Conservation (phyloP, 2,329 filamentous ascomycete genomes). For the Aspergillus tanneri region DNA sequence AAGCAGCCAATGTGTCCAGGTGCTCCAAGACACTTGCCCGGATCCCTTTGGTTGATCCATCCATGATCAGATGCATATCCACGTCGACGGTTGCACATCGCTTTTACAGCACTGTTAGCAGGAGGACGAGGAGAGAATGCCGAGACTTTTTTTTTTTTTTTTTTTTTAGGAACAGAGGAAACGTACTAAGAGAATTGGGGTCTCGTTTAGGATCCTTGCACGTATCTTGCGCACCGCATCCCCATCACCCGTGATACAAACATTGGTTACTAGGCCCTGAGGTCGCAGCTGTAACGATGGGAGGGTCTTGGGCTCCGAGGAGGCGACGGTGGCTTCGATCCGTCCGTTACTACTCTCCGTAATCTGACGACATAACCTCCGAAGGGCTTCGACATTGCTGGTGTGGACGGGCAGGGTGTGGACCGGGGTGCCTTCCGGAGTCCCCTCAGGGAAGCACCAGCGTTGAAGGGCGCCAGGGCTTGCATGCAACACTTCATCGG, state of each 20-base stretch:
- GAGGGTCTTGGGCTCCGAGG: conserved; percentile 71
- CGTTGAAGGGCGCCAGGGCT: conserved; percentile 81
- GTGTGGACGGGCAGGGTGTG: conserved; percentile 90
- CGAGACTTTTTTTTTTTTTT: no score
- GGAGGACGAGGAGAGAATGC: conserved; percentile 19
- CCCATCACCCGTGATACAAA: conserved; percentile 83
- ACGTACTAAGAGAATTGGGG: conserved; percentile 85
- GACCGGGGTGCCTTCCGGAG: conserved; percentile 77
- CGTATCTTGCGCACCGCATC: conserved; percentile 87
- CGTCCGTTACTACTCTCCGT: conserved; percentile 67
- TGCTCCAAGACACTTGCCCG: conserved; percentile 76
- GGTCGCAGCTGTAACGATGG: conserved; percentile 48
- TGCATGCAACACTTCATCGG: conserved; percentile 91
- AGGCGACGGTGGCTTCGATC: conserved; percentile 79
- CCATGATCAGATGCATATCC: conserved; percentile 84
- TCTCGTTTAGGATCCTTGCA: conserved; percentile 86
- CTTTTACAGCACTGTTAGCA: conserved; percentile 50
- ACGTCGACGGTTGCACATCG: conserved; percentile 92
- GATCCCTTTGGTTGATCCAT: conserved; percentile 65
- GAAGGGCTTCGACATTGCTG: conserved; percentile 77
- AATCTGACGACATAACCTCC: conserved; percentile 77
- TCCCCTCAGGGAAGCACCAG: conserved; percentile 90
- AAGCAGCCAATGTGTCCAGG: conserved; percentile 80
- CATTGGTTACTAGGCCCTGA: conserved; percentile 72
- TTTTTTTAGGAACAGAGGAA: conserved; percentile 15